Conservation (phyloP, 2,329 filamentous ascomycete species). For the Xylariaceae sp. region DNA sequence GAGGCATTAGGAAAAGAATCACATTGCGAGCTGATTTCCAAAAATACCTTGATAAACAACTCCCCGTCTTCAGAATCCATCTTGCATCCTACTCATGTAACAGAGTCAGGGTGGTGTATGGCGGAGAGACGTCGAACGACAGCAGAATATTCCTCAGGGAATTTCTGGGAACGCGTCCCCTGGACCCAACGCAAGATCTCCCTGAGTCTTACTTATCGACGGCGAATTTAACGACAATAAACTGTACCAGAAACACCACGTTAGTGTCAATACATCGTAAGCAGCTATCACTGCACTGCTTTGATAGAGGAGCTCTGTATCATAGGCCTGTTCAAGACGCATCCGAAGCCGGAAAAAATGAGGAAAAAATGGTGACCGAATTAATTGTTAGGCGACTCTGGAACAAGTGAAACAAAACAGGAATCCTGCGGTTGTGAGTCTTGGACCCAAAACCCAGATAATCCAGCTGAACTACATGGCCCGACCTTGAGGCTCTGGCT, state of each 20-base stretch:
- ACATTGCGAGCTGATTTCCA: constrained; percentile 22
- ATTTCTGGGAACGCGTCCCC: constrained; percentile 14
- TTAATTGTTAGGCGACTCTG: constrained; percentile 10
- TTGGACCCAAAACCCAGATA: constrained; percentile 14
- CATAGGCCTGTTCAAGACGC: constrained; percentile 3
- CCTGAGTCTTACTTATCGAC: constrained; percentile 3
- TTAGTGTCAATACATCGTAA: constrained; percentile 15
- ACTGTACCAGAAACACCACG: constrained; percentile 15
- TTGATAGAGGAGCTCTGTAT: no score
- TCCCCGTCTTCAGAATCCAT: constrained; percentile 90
- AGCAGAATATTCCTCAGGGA: constrained; percentile 5
- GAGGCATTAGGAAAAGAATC: constrained; percentile 20
- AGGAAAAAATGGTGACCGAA: constrained; percentile 1
- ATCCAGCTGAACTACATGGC: constrained; percentile 10
- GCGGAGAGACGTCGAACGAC: constrained; percentile 4
- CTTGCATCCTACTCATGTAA: constrained; percentile 46
- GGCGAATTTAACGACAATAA: constrained; percentile 6
- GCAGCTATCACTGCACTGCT: constrained; percentile 5
- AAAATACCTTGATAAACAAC: constrained; percentile 75
- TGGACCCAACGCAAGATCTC: constrained; percentile 12
- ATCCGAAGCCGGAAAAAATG: constrained; percentile 11
- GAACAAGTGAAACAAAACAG: constrained; percentile 12
- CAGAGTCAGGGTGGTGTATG: constrained; percentile 9
- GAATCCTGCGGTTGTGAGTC: constrained; percentile 15
- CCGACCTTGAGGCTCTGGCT: not conserved